phyloP scores from a whole-genome alignment of 352 stramenopile species.

The Pythium myriotylum region DNA sequence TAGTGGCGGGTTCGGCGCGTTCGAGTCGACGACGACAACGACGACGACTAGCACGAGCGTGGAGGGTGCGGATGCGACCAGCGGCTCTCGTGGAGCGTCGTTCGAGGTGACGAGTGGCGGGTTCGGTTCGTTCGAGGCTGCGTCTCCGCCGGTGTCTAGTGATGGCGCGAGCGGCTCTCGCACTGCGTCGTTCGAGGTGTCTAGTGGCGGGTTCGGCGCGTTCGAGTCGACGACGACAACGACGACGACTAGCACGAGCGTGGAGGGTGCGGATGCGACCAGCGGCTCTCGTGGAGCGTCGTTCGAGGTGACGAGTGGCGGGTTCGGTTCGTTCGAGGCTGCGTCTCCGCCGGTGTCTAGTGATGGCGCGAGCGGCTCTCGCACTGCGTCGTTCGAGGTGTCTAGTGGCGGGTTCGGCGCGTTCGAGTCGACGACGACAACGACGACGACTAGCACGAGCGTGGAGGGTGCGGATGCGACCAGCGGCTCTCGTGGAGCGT shows the following conservation, averaged over 20 bases:
- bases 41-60: too few relatives aligned
- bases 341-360: not conserved
- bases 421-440: too few relatives aligned
- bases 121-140: too few relatives aligned
- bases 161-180: not conserved
- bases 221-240: constrained; percentile 4
- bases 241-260: not conserved
- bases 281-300: constrained; percentile 8
- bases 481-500: too few relatives aligned
- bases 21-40: too few relatives aligned
- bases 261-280: not conserved
- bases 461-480: too few relatives aligned
- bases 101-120: too few relatives aligned
- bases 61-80: too few relatives aligned
- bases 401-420: not conserved
- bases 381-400: constrained; percentile 16
- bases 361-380: not conserved
- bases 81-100: too few relatives aligned
- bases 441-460: too few relatives aligned
- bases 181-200: constrained; percentile 16
- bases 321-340: constrained; percentile 13
- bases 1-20: too few relatives aligned
- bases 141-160: not conserved
- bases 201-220: constrained; percentile 2
- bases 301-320: constrained; percentile 13